These are phyloP conservation scores for Cryptococcus jaspeensis DNA, from an alignment of 1,284 basidiomycete species.

Conservation along the genomic window DNA sequence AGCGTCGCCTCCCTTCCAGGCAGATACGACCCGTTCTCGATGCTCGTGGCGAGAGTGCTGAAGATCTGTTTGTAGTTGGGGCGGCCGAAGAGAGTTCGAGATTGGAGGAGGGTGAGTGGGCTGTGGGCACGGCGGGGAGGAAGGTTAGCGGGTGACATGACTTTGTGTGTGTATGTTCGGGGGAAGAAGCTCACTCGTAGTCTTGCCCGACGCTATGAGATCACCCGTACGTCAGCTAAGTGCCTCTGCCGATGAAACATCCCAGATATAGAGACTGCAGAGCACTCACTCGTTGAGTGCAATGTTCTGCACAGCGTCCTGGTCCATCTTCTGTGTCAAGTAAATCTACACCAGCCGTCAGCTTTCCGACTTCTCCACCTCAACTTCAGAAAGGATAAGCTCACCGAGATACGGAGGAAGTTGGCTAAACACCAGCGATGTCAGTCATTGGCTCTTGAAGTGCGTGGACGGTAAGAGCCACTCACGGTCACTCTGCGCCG, in stretches of 20 bases:
- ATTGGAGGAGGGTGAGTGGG: constrained; percentile 76
- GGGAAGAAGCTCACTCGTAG: constrained; percentile 22
- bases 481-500: constrained; percentile 76
- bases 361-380: not conserved
- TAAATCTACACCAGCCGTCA: constrained; percentile 62
- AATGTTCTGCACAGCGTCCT: constrained; percentile 87
- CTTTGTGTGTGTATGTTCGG: not conserved
- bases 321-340: constrained; percentile 77
- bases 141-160: too few species aligned
- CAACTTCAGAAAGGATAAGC: not conserved
- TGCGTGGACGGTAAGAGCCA: constrained; percentile 22
- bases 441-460: not conserved
- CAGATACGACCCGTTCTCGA: constrained; percentile 74
- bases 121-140: constrained; percentile 75
- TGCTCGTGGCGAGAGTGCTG: constrained; percentile 64
- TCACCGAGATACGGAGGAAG: constrained; percentile 69
- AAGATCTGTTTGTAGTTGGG: constrained; percentile 83
- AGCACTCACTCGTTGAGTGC: constrained; percentile 62
- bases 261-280: too few species aligned
- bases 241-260: too few species aligned
- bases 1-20: constrained; percentile 71
- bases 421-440: constrained; percentile 59
- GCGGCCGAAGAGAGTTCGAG: constrained; percentile 81
- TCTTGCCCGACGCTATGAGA: constrained; percentile 25
- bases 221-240: constrained; percentile 45